Conservation (phyloP, 2,329 filamentous ascomycete species). For the Colletotrichum scovillei region DNA sequence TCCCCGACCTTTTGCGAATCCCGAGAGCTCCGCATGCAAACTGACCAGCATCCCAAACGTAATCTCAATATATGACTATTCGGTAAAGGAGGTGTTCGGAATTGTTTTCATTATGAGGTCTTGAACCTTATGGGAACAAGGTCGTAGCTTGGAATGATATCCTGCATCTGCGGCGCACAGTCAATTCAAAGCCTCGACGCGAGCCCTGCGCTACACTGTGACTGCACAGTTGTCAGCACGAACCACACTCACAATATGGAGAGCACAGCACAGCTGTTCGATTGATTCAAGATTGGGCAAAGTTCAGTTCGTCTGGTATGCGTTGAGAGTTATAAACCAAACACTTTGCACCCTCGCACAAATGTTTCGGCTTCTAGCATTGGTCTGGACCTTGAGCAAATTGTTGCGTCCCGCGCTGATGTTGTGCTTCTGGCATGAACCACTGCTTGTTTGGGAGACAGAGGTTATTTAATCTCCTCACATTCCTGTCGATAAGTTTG, state of each 20-base stretch:
- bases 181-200: neutral
- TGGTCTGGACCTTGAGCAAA: neutral
- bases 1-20: neutral
- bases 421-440: conserved; percentile 4
- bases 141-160: neutral
- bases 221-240: neutral
- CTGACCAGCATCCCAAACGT: neutral
- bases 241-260: neutral
- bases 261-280: neutral
- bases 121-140: neutral
- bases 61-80: neutral
- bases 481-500: neutral
- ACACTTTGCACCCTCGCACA: neutral
- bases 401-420: neutral
- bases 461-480: neutral
- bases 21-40: neutral
- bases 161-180: neutral
- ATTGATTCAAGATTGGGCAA: neutral
- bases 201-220: neutral
- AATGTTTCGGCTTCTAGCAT: neutral
- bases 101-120: neutral
- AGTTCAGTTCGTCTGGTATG: conserved; percentile 10
- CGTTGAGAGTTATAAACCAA: neutral
- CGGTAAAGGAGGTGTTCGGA: neutral
- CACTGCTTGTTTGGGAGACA: neutral